phyloP scores from a whole-genome alignment of 176 grass and related monocot genomes.

The Zea luxurians region DNA sequence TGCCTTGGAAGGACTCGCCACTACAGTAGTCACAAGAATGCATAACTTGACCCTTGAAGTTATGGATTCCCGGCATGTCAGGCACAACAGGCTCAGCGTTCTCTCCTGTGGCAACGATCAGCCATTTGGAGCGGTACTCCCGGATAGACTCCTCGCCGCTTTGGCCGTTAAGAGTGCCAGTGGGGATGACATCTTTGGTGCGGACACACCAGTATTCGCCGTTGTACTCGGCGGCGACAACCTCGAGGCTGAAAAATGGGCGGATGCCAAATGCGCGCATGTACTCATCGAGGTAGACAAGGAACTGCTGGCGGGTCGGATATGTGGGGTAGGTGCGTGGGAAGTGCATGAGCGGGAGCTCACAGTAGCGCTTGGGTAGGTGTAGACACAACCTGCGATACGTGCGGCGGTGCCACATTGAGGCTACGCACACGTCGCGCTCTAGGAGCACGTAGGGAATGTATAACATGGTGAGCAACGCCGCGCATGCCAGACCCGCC shows the following conservation, averaged over 20 bases:
- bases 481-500: slow-evolving; percentile 60
- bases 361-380: slow-evolving; percentile 74
- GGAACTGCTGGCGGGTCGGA: slow-evolving; percentile 67
- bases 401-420: slow-evolving; percentile 76
- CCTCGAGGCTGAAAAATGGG: slow-evolving; percentile 45
- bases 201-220: slow-evolving; percentile 59
- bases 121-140: slow-evolving; percentile 43
- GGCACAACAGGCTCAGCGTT: slow-evolving; percentile 72
- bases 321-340: slow-evolving; percentile 54
- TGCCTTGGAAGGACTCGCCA: slow-evolving; percentile 50
- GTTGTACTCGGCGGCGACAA: slow-evolving; percentile 59
- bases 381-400: slow-evolving; percentile 76
- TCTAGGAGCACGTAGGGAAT: slow-evolving; percentile 71
- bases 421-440: slow-evolving; percentile 61
- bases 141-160: background rate
- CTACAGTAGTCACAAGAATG: slow-evolving; percentile 71
- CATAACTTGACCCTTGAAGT: slow-evolving; percentile 54
- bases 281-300: slow-evolving; percentile 67
- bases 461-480: slow-evolving; percentile 41
- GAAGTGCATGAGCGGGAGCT: slow-evolving; percentile 72
- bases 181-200: background rate
- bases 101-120: slow-evolving; percentile 86
- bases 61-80: slow-evolving; percentile 57
- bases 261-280: slow-evolving; percentile 33
- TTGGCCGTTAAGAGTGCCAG: no score